phyloP scores from a whole-genome alignment of 352 stramenopile species.

The Phytophthora cryptogea region DNA sequence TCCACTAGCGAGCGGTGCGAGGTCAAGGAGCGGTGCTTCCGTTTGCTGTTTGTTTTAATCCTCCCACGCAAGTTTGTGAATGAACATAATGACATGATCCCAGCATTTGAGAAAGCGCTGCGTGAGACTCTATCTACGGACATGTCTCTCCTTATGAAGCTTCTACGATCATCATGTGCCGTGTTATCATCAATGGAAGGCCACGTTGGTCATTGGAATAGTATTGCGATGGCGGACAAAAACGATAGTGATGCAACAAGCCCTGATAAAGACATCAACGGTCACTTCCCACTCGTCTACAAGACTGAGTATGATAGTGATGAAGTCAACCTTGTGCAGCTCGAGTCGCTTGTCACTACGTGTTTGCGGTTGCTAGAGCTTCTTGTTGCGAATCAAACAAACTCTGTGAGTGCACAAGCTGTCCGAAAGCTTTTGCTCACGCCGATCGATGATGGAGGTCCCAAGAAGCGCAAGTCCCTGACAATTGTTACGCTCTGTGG shows the following conservation, averaged over 20 bases:
- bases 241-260: constrained; percentile 6
- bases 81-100: constrained; percentile 44
- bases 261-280: constrained; percentile 2
- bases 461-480: constrained; percentile 39
- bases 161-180: constrained; percentile 48
- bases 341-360: constrained; percentile 51
- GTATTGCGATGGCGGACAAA: constrained; percentile 11
- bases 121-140: constrained; percentile 53
- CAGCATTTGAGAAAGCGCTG: constrained; percentile 52
- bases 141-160: constrained; percentile 62
- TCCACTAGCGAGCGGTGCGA: constrained; percentile 43
- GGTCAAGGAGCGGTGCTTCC: constrained; percentile 56
- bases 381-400: constrained; percentile 30
- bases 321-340: constrained; percentile 22
- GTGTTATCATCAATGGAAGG: constrained; percentile 32
- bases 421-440: constrained; percentile 45
- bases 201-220: constrained; percentile 28
- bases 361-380: constrained; percentile 52
- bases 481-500: constrained; percentile 62
- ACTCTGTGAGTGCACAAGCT: constrained; percentile 4
- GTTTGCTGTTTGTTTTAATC: constrained; percentile 52
- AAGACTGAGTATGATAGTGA: constrained; percentile 27
- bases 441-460: constrained; percentile 48
- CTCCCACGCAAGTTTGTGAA: constrained; percentile 42
- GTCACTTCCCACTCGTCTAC: constrained; percentile 41